Evolutionary conservation across 371 early-diverging fungal species (phyloP).

Genomic region (Lichtheimia ramosa): DNA sequence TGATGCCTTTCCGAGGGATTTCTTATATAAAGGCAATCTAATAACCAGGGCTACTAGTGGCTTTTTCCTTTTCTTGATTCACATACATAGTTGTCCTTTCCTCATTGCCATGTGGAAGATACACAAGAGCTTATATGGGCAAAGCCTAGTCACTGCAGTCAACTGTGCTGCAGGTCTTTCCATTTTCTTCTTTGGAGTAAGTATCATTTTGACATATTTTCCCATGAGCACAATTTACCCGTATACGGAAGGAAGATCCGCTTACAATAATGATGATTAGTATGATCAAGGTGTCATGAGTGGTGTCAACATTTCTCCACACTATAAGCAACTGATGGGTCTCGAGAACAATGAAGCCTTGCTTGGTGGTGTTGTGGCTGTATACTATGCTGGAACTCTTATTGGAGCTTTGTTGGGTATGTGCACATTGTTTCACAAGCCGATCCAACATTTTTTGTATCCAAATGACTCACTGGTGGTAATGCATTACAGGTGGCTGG

Average conservation of each 20-base stretch:
- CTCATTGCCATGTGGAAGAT: neutral
- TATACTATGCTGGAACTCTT: constrained; percentile 36
- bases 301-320: constrained; percentile 39
- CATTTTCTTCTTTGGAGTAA: constrained; percentile 51
- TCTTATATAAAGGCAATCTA: too few species aligned
- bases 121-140: constrained; percentile 8
- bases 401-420: constrained; percentile 38
- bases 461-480: too few species aligned
- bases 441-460: too few species aligned
- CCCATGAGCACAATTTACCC: neutral
- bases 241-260: too few species aligned
- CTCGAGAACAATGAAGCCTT: constrained; percentile 36
- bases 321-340: constrained; percentile 35
- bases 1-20: too few species aligned
- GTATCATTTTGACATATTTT: constrained; percentile 1
- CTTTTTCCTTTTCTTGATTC: neutral
- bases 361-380: constrained; percentile 42
- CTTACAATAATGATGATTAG: neutral
- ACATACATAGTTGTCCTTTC: neutral
- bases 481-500: constrained; percentile 21
- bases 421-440: too few species aligned
- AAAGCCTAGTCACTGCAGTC: constrained; percentile 29
- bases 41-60: too few species aligned
- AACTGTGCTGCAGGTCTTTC: constrained; percentile 44
- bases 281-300: constrained; percentile 54